Evolutionary conservation across 2,329 filamentous ascomycete species (phyloP).

Genomic region (Thielaviopsis punctulata): DNA sequence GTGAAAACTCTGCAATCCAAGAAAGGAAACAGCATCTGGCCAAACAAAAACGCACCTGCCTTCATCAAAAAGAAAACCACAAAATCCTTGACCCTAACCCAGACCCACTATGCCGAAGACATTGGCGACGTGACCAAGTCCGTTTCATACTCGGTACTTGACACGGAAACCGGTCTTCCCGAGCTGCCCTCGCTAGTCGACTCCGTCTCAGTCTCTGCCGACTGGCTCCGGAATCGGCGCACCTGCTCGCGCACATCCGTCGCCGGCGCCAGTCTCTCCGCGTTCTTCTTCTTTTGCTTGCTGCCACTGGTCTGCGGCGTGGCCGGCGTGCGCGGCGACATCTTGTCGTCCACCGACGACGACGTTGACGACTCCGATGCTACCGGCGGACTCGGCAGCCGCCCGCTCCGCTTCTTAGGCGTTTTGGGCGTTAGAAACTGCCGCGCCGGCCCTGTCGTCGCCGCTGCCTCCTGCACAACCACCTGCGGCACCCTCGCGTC

Average conservation of each 20-base stretch:
- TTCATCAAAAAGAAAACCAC: too few species aligned
- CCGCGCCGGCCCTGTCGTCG: background rate
- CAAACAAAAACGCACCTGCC: background rate
- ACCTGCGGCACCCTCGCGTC: too few species aligned
- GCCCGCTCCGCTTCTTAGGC: background rate
- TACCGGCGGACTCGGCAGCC: background rate
- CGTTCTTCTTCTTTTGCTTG: background rate
- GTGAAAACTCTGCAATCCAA: too few species aligned
- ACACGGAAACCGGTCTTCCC: conserved; percentile 1
- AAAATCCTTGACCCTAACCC: background rate
- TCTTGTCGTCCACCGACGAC: background rate
- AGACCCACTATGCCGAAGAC: background rate
- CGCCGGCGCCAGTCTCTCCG: background rate
- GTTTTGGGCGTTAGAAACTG: conserved; percentile 5
- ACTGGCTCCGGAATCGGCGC: background rate
- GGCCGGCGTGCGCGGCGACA: background rate
- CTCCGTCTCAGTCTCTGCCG: background rate
- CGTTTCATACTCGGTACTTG: conserved; percentile 4
- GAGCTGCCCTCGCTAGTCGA: conserved; percentile 1
- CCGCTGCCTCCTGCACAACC: background rate
- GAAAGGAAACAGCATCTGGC: too few species aligned
- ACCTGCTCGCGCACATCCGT: conserved; percentile 3
- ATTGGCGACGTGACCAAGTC: background rate
- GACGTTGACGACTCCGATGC: background rate
- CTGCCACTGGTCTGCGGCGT: background rate